A percentile compares a stretch with the other conserved stretches of the same genome.
Evolutionary conservation across 2,329 filamentous ascomycete genomes (phyloP).

Genomic region (Fusarium sterilihyphosum): DNA sequence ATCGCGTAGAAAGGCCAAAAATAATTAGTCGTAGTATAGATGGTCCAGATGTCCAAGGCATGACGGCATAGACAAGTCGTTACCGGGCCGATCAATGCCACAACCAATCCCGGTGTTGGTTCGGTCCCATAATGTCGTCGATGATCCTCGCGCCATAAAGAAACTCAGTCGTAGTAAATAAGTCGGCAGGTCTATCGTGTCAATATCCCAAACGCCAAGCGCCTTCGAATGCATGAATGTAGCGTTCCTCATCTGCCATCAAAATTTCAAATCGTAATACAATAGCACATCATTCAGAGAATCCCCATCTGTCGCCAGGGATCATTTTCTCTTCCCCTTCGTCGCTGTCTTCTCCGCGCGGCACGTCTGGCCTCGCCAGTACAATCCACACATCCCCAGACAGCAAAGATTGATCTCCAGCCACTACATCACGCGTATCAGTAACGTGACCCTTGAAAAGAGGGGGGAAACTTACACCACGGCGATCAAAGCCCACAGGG

Average conservation of each 20-base stretch:
- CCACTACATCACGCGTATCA: conserved; percentile 24
- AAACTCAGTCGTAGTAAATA: not conserved
- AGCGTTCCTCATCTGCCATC: not conserved
- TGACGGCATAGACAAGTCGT: not conserved
- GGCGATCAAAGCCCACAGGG: conserved; percentile 35
- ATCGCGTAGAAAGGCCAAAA: not conserved
- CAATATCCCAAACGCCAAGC: not conserved
- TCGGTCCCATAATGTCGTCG: not conserved
- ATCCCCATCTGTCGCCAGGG: conserved; percentile 39
- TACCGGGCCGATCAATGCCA: not conserved
- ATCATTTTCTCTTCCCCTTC: conserved; percentile 24
- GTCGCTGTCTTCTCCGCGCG: conserved; percentile 25
- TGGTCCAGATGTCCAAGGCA: not conserved
- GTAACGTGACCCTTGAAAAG: not conserved
- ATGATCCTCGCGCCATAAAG: not conserved
- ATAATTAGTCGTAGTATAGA: not conserved
- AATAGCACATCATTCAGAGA: conserved; percentile 5
- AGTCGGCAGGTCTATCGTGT: not conserved
- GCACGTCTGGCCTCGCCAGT: conserved; percentile 39
- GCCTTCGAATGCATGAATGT: conserved; percentile 16
- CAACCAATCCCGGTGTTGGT: not conserved
- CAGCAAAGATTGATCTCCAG: conserved; percentile 43
- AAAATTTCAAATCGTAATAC: conserved; percentile 9
- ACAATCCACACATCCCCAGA: conserved; percentile 45
- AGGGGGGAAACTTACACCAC: conserved; percentile 40